These are phyloP conservation scores for Curvularia hawaiiensis DNA, from an alignment of 2,329 filamentous ascomycete species.

Conservation along the genomic window DNA sequence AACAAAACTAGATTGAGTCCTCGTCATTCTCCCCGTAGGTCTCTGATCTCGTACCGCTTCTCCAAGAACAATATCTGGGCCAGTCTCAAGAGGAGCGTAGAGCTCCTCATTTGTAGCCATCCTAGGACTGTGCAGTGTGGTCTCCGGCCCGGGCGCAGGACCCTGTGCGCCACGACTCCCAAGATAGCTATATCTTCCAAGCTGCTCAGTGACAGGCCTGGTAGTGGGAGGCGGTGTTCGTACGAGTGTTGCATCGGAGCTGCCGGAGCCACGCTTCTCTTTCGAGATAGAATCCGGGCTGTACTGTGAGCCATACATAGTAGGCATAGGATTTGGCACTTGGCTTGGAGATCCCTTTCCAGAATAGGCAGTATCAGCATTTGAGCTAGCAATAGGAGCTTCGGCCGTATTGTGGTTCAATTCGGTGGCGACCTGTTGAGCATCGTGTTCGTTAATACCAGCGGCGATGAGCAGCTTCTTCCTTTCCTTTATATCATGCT, in stretches of 20 bases:
- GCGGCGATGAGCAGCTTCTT: background rate
- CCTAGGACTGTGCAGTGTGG: background rate
- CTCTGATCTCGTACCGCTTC: background rate
- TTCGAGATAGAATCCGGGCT: background rate
- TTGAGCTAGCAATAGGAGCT: slow-evolving; percentile 10
- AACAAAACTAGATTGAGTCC: background rate
- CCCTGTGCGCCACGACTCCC: background rate
- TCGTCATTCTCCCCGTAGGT: background rate
- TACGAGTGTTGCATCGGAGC: background rate
- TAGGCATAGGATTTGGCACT: background rate
- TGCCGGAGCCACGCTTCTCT: background rate
- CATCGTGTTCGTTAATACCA: background rate
- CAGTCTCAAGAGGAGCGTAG: background rate
- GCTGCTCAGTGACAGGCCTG: background rate
- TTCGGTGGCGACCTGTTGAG: background rate
- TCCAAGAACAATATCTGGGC: background rate
- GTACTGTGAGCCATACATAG: background rate
- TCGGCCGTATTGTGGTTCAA: background rate
- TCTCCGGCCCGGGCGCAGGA: background rate
- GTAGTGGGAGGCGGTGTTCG: background rate
- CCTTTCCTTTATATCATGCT: background rate
- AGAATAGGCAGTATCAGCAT: slow-evolving; percentile 15
- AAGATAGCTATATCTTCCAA: background rate
- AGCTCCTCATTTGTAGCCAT: background rate
- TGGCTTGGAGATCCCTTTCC: slow-evolving; percentile 14